These are phyloP conservation scores for Bolboschoenus planiculmis DNA, from an alignment of 176 grass and related monocot genomes.

Conservation along the genomic window DNA sequence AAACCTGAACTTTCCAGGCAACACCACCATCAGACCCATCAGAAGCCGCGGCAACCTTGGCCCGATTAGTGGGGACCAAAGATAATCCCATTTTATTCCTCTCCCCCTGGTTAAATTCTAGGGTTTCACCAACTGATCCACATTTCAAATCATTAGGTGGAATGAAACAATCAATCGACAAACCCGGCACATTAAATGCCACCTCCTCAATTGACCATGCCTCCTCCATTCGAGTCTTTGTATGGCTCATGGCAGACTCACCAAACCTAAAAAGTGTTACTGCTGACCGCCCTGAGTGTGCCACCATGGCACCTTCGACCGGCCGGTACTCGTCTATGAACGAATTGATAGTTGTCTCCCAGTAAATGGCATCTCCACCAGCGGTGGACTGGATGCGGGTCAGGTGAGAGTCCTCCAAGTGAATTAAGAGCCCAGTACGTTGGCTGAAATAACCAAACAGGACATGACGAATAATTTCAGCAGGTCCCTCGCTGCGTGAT, in stretches of 20 bases:
- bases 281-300: slow-evolving; percentile 51
- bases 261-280: slow-evolving; percentile 77
- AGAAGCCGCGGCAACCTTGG: slow-evolving; percentile 14
- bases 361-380: slow-evolving; percentile 75
- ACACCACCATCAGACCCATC: slow-evolving; percentile 3
- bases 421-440: slow-evolving; percentile 61
- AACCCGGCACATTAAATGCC: slow-evolving; percentile 62
- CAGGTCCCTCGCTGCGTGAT: slow-evolving; percentile 62
- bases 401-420: slow-evolving; percentile 70
- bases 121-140: slow-evolving; percentile 54
- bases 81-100: slow-evolving; percentile 29
- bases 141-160: slow-evolving; percentile 70
- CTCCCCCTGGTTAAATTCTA: slow-evolving; percentile 44
- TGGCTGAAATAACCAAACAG: slow-evolving; percentile 88
- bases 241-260: slow-evolving; percentile 70
- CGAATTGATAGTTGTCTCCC: slow-evolving; percentile 76
- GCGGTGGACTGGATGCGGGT: slow-evolving; percentile 68
- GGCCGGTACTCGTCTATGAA: slow-evolving; percentile 73
- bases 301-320: slow-evolving; percentile 69
- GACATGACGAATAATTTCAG: slow-evolving; percentile 74
- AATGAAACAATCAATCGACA: slow-evolving; percentile 83
- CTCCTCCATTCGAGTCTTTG: slow-evolving; percentile 81
- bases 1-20: slow-evolving; percentile 18
- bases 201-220: slow-evolving; percentile 83
- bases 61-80: slow-evolving; percentile 1